Evolutionary conservation across 352 stramenopile genomes (phyloP).

Genomic region (Phytophthora megakarya): DNA sequence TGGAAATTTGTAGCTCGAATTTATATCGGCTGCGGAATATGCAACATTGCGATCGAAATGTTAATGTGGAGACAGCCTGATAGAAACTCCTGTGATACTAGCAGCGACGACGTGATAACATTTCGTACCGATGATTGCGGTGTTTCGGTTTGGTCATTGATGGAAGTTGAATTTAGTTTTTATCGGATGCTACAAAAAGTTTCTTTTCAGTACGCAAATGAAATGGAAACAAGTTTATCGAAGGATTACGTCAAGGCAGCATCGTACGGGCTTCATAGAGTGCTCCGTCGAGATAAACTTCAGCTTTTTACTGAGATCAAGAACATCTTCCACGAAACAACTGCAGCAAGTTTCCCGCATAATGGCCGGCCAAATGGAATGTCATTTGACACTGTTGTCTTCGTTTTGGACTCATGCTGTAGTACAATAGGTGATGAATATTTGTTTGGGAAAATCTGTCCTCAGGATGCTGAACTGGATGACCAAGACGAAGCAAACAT

Average conservation of each 20-base stretch:
- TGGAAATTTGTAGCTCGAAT: conserved; percentile 55
- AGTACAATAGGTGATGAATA: conserved; percentile 25
- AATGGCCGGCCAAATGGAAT: conserved; percentile 22
- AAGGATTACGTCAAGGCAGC: conserved; percentile 43
- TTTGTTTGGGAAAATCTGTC: conserved; percentile 11
- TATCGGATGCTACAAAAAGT: conserved; percentile 54
- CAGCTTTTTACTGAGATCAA: conserved; percentile 31
- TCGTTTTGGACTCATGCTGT: conserved; percentile 45
- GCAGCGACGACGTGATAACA: not conserved
- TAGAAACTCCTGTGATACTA: not conserved
- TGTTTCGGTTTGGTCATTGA: conserved; percentile 51
- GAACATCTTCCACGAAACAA: conserved; percentile 6
- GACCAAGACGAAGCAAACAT: conserved; percentile 17
- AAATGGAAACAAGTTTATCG: conserved; percentile 39
- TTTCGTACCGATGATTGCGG: conserved; percentile 10
- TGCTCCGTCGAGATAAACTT: conserved; percentile 37
- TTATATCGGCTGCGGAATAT: conserved; percentile 55
- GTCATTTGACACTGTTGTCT: conserved; percentile 48
- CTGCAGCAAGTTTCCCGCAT: not conserved
- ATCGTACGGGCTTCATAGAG: conserved; percentile 39
- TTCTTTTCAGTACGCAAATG: conserved; percentile 25
- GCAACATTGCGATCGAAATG: conserved; percentile 50
- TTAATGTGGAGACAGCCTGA: conserved; percentile 12
- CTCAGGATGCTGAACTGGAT: conserved; percentile 3
- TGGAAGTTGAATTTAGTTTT: conserved; percentile 63